These are phyloP conservation scores for Fusarium avenaceum DNA, from an alignment of 2,329 filamentous ascomycete genomes.

Conservation along the genomic window DNA sequence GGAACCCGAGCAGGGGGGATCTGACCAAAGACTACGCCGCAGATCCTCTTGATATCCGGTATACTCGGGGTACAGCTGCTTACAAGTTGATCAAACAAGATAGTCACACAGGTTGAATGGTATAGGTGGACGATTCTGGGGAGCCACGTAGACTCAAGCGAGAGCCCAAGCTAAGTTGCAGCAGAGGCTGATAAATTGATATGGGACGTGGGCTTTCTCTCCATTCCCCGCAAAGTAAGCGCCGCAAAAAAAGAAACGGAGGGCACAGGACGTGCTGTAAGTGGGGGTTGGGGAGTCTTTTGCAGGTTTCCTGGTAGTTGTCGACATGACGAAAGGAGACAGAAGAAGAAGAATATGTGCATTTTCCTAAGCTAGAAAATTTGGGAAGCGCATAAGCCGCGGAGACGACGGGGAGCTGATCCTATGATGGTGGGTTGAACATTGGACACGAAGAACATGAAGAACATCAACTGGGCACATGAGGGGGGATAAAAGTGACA, in stretches of 20 bases:
- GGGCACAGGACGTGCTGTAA: slow-evolving; percentile 5
- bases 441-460: neutral
- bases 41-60: neutral
- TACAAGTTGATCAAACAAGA: neutral
- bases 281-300: slow-evolving; percentile 9
- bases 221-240: slow-evolving; percentile 12
- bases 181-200: slow-evolving; percentile 19
- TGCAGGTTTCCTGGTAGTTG: slow-evolving; percentile 7
- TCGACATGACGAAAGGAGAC: neutral
- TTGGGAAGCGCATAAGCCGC: slow-evolving; percentile 43
- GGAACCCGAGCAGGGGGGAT: slow-evolving; percentile 20
- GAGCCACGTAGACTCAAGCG: slow-evolving; percentile 11
- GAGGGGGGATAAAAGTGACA: neutral
- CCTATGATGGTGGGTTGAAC: slow-evolving; percentile 22
- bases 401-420: slow-evolving; percentile 13
- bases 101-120: slow-evolving; percentile 2
- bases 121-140: neutral
- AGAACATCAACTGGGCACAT: neutral
- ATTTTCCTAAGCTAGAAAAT: slow-evolving; percentile 6
- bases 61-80: neutral
- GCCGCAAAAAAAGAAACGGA: neutral
- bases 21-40: slow-evolving; percentile 17
- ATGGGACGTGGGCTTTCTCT: slow-evolving; percentile 14
- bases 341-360: neutral
- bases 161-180: slow-evolving; percentile 6